Conservation (phyloP, 2,329 filamentous ascomycete species). For the Scedosporium dehoogii region DNA sequence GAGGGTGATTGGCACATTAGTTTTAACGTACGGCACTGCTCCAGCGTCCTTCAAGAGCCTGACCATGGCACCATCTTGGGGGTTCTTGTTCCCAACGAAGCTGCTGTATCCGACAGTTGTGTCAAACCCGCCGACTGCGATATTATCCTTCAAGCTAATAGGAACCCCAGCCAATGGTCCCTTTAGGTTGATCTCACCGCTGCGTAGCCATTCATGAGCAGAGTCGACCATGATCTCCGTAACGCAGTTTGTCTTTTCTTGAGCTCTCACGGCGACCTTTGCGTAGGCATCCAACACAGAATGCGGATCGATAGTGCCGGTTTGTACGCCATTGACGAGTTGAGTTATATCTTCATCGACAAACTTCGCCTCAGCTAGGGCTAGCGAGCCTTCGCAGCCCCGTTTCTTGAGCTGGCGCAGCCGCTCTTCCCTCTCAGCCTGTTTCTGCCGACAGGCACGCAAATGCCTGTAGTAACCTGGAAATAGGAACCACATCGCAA, state of each 20-base stretch:
- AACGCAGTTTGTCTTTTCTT: conserved; percentile 78
- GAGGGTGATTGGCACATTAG: conserved; percentile 77
- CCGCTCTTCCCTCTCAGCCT: conserved; percentile 60
- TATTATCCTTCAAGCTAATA: conserved; percentile 71
- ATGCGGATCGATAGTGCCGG: conserved; percentile 52
- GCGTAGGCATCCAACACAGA: conserved; percentile 78
- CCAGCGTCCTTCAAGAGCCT: conserved; percentile 76
- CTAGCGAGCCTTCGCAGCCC: conserved; percentile 57
- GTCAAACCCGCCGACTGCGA: conserved; percentile 76
- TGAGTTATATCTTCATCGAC: conserved; percentile 66
- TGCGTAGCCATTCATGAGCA: conserved; percentile 61
- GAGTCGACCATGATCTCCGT: conserved; percentile 77
- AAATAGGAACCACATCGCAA: background rate
- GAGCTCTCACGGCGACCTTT: conserved; percentile 75
- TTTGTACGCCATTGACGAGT: conserved; percentile 69
- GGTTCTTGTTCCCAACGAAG: conserved; percentile 56
- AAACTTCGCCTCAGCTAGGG: conserved; percentile 53
- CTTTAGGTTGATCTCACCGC: conserved; percentile 56
- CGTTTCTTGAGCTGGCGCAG: conserved; percentile 50
- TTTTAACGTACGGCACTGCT: conserved; percentile 87
- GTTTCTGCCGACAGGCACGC: conserved; percentile 45
- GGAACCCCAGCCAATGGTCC: conserved; percentile 83
- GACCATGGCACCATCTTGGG: conserved; percentile 62
- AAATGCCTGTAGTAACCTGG: conserved; percentile 2
- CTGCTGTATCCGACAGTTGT: conserved; percentile 70